Percentiles rank a stretch among this genome's conserved stretches.
phyloP scores from a whole-genome alignment of 768 basidiomycete species.

The Boletus edulis region DNA sequence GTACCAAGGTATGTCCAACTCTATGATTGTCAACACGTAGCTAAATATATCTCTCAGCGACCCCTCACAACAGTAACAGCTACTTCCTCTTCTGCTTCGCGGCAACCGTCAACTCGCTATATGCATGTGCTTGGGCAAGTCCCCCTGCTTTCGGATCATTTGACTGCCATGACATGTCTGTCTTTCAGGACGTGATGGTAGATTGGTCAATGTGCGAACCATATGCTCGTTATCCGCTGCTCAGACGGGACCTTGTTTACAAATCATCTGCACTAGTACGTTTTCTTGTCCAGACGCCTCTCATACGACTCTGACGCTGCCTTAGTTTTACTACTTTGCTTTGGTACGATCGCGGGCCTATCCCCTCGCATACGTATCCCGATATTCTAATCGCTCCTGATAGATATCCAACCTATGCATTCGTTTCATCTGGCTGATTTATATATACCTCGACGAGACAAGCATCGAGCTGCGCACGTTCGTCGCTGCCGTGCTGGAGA shows the following conservation, averaged over 20 bases:
- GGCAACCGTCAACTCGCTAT: slow-evolving; percentile 61
- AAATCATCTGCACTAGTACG: slow-evolving; percentile 56
- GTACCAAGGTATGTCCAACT: slow-evolving; percentile 44
- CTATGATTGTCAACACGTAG: background rate
- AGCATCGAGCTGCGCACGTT: slow-evolving; percentile 58
- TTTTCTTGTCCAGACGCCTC: background rate
- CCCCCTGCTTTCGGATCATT: background rate
- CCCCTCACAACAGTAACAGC: slow-evolving; percentile 40
- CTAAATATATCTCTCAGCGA: slow-evolving; percentile 20
- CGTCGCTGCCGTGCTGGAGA: slow-evolving; percentile 68
- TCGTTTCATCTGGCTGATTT: slow-evolving; percentile 82
- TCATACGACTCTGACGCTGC: background rate
- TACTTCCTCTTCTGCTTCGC: slow-evolving; percentile 72
- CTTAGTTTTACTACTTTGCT: slow-evolving; percentile 76
- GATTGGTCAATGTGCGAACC: slow-evolving; percentile 86
- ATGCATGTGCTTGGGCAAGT: slow-evolving; percentile 77
- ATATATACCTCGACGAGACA: slow-evolving; percentile 55
- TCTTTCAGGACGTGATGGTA: slow-evolving; percentile 74
- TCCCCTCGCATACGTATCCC: background rate
- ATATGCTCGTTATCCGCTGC: slow-evolving; percentile 53
- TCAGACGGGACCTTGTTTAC: slow-evolving; percentile 79
- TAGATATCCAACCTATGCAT: slow-evolving; percentile 71
- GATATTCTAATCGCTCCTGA: background rate
- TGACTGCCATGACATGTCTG: background rate
- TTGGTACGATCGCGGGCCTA: slow-evolving; percentile 46